Percentiles rank a stretch among this genome's conserved stretches.
Conservation (phyloP, 139 green algal genomes). For the Axilococcus clingmanii region DNA sequence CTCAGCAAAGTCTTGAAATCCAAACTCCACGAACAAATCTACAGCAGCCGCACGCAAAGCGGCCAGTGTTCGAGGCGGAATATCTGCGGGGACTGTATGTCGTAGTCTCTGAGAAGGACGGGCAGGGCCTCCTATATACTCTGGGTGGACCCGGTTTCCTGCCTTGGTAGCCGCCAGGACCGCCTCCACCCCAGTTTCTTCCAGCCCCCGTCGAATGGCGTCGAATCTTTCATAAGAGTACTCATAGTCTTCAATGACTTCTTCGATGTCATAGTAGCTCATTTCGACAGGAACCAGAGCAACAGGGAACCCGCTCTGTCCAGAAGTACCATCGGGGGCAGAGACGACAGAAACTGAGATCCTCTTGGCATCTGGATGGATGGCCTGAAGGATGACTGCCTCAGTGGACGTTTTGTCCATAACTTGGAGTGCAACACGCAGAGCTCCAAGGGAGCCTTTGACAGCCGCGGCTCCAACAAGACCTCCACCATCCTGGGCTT, state of each 20-base stretch:
- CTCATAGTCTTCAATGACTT: conserved; percentile 6
- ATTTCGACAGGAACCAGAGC: conserved; percentile 22
- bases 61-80: too few species aligned
- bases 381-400: too few species aligned
- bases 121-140: not conserved
- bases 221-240: conserved; percentile 2
- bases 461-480: not conserved
- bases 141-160: not conserved
- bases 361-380: too few species aligned
- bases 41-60: too few species aligned
- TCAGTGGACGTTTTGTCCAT: too few species aligned
- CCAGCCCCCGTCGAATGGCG: conserved; percentile 2
- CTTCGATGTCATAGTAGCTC: conserved; percentile 11
- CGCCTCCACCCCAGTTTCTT: not conserved
- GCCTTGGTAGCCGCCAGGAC: not conserved
- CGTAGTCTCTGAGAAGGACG: not conserved
- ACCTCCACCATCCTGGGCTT: not conserved
- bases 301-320: too few species aligned
- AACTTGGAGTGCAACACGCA: too few species aligned
- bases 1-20: conserved; percentile 18
- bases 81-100: not conserved
- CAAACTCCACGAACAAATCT: conserved; percentile 15
- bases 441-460: too few species aligned
- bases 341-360: too few species aligned
- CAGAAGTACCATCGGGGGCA: too few species aligned